Evolutionary conservation across 2,329 filamentous ascomycete species (phyloP), one percentile per base, ranked within the genome.

Genomic region (Xylaria arbuscula): DNA sequence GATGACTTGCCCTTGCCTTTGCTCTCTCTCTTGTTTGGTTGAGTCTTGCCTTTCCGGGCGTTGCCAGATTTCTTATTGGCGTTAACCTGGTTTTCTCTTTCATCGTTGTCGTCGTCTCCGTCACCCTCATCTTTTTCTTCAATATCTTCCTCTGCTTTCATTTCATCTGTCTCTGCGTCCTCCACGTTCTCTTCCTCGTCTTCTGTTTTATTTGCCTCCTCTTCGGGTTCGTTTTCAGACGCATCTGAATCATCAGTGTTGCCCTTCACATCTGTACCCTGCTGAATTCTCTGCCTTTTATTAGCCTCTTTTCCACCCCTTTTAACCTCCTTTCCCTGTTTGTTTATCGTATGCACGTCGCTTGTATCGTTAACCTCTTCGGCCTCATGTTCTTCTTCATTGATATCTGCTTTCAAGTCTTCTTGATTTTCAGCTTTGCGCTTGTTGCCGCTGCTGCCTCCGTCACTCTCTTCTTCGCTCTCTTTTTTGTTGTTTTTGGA

Each of bases 271-370:
- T 73, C 70, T 9, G 71, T 68, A 10, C 74, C 70, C 24, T 78
- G 68, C 2, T 63, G 58, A 11, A 10, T 69, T 67, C 76, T 78
- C 58, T 76, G 75, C 45, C 70, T 75, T 70, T 78, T 78, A 32
- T 74, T 77, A n/a, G 72, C 73, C 6, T 66, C 66, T 55, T 77
- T 76, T 0, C 72, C 73, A 17, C 73, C 74, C 61, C 73, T 77
- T 70, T 76, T 73, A 1, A 75, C 69, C 38, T 72, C 70, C n/a
- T 73, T 74, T 2, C 70, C 72, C 15, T 72, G 47, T 15, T 68
- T 62, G n/a, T 71, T 72, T 17, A 62, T 68, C 8, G 63, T 70
- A 42, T 72, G 71, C 7, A 67, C 64, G 2, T 65, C 50, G 19
- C 67, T 62, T 11, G 17, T 11, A 10, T 68, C 70, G 0, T 53